These are phyloP conservation scores for Discostella stelligera DNA, from an alignment of 352 stramenopile species.

Conservation along the genomic window DNA sequence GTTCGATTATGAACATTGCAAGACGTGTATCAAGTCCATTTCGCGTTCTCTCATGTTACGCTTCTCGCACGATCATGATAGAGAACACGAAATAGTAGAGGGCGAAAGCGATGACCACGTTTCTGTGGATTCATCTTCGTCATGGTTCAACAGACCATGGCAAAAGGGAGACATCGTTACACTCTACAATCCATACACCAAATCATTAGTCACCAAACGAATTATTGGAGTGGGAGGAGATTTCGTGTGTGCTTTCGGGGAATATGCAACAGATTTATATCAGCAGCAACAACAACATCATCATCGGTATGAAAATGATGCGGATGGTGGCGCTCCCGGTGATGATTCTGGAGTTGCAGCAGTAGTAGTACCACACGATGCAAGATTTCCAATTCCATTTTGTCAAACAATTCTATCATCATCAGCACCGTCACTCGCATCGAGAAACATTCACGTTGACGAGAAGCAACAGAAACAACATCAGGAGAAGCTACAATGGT, in stretches of 20 bases:
- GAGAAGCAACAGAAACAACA: neutral
- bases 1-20: slow-evolving; percentile 28
- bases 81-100: neutral
- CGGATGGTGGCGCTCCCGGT: slow-evolving; percentile 13
- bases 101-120: neutral
- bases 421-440: neutral
- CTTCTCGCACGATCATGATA: neutral
- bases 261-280: slow-evolving; percentile 45
- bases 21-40: neutral
- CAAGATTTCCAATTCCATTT: slow-evolving; percentile 31
- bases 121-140: neutral
- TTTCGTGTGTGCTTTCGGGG: slow-evolving; percentile 47
- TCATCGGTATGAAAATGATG: slow-evolving; percentile 3
- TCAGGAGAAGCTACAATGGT: neutral
- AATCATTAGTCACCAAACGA: slow-evolving; percentile 56
- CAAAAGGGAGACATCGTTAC: slow-evolving; percentile 63
- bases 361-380: slow-evolving; percentile 25
- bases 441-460: neutral
- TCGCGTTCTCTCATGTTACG: neutral
- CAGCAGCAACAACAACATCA: neutral
- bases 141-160: slow-evolving; percentile 23
- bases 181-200: slow-evolving; percentile 55
- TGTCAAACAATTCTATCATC: slow-evolving; percentile 16
- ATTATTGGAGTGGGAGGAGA: slow-evolving; percentile 71
- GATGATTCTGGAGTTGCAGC: neutral